Conservation (phyloP, 2,329 filamentous ascomycete species). For the Fusarium citri region DNA sequence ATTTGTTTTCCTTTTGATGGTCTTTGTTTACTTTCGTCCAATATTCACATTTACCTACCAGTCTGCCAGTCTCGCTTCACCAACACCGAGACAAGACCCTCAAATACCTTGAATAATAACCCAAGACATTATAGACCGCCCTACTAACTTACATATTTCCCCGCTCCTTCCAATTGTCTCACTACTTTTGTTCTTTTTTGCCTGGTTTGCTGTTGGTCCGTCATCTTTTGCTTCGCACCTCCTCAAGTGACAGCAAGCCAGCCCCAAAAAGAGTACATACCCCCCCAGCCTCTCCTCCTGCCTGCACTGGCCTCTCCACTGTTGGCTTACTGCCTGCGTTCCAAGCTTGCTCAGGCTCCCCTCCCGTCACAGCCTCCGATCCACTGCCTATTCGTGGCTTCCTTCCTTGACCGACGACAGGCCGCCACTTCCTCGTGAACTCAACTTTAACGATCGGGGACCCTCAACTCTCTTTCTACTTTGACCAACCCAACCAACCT, state of each 20-base stretch:
- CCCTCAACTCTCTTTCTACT: constrained; percentile 18
- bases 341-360: constrained; percentile 31
- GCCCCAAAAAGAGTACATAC: constrained; percentile 7
- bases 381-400: constrained; percentile 32
- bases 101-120: constrained; percentile 7
- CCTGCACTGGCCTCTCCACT: constrained; percentile 2
- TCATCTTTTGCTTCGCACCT: neutral
- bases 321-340: constrained; percentile 35
- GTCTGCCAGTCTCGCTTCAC: constrained; percentile 16
- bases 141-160: constrained; percentile 16
- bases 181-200: constrained; percentile 10
- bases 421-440: constrained; percentile 39
- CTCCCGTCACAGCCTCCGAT: constrained; percentile 31
- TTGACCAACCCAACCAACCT: constrained; percentile 23
- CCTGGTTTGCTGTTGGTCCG: constrained; percentile 10
- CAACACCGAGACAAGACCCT: constrained; percentile 10
- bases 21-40: constrained; percentile 33
- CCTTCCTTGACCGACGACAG: constrained; percentile 30
- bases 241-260: constrained; percentile 14
- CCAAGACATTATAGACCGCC: constrained; percentile 34
- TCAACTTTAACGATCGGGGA: constrained; percentile 27
- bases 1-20: constrained; percentile 10
- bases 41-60: neutral
- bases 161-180: constrained; percentile 34
- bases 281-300: constrained; percentile 21